phyloP scores from a whole-genome alignment of 2,329 filamentous ascomycete genomes.

The Dendryphion nanum region DNA sequence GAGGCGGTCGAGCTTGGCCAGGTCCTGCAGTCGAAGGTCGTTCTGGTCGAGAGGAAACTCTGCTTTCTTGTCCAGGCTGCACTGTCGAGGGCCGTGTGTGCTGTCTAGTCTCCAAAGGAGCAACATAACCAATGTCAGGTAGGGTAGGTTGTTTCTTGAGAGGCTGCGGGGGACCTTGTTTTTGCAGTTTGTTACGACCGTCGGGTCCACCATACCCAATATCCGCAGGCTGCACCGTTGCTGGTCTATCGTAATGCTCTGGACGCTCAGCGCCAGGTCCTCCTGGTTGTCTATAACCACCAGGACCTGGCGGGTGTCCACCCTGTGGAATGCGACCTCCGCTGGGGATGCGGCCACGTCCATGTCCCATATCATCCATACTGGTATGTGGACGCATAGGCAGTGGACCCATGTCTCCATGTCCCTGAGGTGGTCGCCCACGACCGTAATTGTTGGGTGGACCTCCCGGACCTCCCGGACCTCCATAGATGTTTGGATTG shows the following conservation, averaged over 20 bases:
- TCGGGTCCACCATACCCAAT: conserved; percentile 47
- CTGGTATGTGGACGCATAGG: conserved; percentile 39
- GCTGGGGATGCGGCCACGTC: conserved; percentile 29
- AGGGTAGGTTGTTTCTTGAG: conserved; percentile 33
- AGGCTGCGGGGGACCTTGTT: conserved; percentile 28
- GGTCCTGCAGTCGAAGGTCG: conserved; percentile 24
- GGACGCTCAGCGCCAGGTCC: conserved; percentile 38
- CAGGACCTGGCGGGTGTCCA: conserved; percentile 29
- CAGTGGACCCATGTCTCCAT: conserved; percentile 26
- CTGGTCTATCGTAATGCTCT: conserved; percentile 32
- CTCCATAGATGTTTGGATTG: conserved; percentile 43
- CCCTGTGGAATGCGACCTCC: conserved; percentile 22
- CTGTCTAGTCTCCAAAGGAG: conserved; percentile 35
- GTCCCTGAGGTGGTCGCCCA: conserved; percentile 23
- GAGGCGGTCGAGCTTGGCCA: conserved; percentile 29
- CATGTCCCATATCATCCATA: conserved; percentile 33
- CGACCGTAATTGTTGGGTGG: conserved; percentile 21
- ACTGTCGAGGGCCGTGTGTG: conserved; percentile 35
- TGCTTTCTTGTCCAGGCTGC: conserved; percentile 34
- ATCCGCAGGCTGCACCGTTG: conserved; percentile 42
- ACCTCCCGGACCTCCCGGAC: conserved; percentile 16
- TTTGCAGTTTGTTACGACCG: conserved; percentile 45
- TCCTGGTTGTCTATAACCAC: conserved; percentile 37
- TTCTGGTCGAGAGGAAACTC: conserved; percentile 23
- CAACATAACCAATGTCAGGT: conserved; percentile 38